These are phyloP conservation scores for Nymphaea thermarum DNA, from an alignment of 164 flowering plant species.

Conservation along the genomic window DNA sequence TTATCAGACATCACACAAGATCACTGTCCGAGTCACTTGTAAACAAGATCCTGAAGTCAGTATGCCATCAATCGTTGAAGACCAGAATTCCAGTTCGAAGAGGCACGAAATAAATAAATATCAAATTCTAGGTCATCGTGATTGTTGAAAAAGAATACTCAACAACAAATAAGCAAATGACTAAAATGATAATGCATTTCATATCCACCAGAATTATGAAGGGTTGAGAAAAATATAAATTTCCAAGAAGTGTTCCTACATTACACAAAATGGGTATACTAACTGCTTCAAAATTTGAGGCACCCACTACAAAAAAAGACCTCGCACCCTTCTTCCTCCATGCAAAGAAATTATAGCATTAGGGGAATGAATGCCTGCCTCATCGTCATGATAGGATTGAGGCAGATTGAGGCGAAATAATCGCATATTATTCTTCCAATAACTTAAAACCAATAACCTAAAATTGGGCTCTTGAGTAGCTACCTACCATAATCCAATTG, in stretches of 20 bases:
- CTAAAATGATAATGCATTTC: too few species aligned
- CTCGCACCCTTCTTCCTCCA: not conserved
- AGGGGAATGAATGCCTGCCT: slow-evolving; percentile 4
- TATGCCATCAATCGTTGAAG: too few species aligned
- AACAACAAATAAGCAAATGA: too few species aligned
- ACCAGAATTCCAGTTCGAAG: too few species aligned
- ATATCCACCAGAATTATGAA: not conserved
- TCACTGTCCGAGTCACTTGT: too few species aligned
- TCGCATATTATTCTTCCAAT: not conserved
- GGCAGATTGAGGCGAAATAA: not conserved
- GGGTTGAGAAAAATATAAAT: not conserved
- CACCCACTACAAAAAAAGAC: not conserved
- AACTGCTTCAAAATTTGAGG: not conserved
- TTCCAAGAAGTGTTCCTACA: not conserved
- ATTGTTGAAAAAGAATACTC: too few species aligned
- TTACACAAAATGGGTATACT: not conserved
- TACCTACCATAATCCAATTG: slow-evolving; percentile 65
- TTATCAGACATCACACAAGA: too few species aligned
- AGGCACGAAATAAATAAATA: too few species aligned
- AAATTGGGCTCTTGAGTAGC: not conserved
- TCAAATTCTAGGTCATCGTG: too few species aligned
- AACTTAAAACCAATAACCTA: not conserved
- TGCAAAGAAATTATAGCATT: not conserved
- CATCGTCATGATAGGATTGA: not conserved
- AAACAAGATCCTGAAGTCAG: too few species aligned